Evolutionary conservation across 805 yeast species (phyloP).

Genomic region (Zygosaccharomyces gambellarensis): DNA sequence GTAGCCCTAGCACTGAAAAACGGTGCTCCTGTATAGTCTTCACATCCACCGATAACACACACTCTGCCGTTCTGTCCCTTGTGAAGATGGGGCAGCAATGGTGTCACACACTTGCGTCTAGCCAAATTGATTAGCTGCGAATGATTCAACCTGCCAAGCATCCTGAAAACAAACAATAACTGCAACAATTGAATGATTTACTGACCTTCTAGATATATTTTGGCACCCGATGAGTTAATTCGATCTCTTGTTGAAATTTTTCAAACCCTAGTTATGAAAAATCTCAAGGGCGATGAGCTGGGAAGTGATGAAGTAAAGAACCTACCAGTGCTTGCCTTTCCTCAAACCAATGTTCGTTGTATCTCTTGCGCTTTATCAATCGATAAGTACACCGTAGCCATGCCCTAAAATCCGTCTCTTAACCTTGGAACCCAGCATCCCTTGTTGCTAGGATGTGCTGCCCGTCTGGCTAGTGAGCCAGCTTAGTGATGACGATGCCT

Average conservation of each 20-base stretch:
- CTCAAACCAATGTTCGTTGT: too few relatives aligned
- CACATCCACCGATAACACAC: conserved; percentile 88
- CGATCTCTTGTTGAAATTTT: background rate
- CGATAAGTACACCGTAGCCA: too few relatives aligned
- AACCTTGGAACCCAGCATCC: too few relatives aligned
- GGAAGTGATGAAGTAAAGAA: background rate
- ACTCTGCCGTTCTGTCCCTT: conserved; percentile 90
- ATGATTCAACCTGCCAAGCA: conserved; percentile 22
- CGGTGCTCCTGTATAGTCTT: conserved; percentile 97
- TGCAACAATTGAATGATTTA: too few relatives aligned
- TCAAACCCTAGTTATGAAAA: background rate
- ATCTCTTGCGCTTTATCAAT: too few relatives aligned
- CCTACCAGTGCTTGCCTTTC: too few relatives aligned
- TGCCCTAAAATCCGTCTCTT: too few relatives aligned
- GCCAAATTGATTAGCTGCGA: conserved; percentile 48
- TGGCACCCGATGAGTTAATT: background rate
- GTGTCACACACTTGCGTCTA: conserved; percentile 59
- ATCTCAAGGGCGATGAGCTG: background rate
- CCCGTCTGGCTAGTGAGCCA: too few relatives aligned
- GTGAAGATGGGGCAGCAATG: conserved; percentile 62
- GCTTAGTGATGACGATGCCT: too few relatives aligned
- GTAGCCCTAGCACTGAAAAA: conserved; percentile 84
- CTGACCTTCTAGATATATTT: background rate
- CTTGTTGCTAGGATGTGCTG: too few relatives aligned
- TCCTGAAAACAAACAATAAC: background rate